Evolutionary conservation across 75 land plant genomes (phyloP).

Genomic region (Cupressus sempervirens): DNA sequence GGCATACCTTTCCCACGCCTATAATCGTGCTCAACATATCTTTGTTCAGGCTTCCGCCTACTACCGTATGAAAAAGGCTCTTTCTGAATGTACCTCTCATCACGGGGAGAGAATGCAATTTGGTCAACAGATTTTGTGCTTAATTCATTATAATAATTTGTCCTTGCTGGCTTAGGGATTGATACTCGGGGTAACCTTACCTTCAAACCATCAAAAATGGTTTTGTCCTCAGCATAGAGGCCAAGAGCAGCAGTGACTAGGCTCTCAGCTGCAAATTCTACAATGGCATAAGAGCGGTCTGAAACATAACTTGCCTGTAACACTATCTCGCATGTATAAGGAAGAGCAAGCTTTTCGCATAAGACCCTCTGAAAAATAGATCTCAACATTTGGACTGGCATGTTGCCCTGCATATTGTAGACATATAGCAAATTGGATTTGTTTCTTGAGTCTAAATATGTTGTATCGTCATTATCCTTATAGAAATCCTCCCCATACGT

Average conservation of each 20-base stretch:
- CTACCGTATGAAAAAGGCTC: conserved; percentile 9
- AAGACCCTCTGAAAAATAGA: conserved; percentile 22
- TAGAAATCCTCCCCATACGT: not conserved
- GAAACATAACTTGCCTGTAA: conserved; percentile 10
- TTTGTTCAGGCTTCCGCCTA: conserved; percentile 5
- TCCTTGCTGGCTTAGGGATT: conserved; percentile 11
- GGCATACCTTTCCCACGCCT: conserved; percentile 4
- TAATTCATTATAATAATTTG: conserved; percentile 3
- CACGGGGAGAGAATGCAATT: not conserved
- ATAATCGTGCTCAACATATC: conserved; percentile 10
- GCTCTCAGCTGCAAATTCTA: conserved; percentile 20
- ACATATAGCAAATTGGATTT: conserved; percentile 15
- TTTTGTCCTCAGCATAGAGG: conserved; percentile 22
- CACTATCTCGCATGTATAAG: conserved; percentile 14
- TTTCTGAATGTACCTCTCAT: conserved; percentile 10
- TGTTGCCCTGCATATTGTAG: conserved; percentile 22
- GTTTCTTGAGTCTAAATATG: conserved; percentile 10
- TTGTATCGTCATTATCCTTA: conserved; percentile 3
- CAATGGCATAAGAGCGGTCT: conserved; percentile 19
- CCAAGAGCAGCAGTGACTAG: conserved; percentile 16
- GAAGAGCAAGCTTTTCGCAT: conserved; percentile 19
- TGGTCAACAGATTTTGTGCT: not conserved
- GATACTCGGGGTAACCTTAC: conserved; percentile 10
- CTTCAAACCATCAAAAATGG: conserved; percentile 22
- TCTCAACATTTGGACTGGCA: conserved; percentile 12